These are phyloP conservation scores for Diphasiastrum complanatum DNA, from an alignment of 83 land plant species.

Conservation along the genomic window DNA sequence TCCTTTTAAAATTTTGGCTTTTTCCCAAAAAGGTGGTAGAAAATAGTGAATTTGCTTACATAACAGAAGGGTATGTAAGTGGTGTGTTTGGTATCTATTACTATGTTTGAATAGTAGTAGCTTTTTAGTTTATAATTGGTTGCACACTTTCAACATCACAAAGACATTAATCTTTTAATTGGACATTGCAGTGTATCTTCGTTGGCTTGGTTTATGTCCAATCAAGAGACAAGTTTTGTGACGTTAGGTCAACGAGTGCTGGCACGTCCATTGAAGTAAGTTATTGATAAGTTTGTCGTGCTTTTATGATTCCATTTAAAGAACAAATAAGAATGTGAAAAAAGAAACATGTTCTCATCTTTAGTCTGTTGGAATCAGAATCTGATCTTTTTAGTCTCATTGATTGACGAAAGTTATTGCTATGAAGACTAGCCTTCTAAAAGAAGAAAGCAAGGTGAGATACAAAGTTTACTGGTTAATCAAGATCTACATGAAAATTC, in stretches of 20 bases:
- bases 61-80: too few relatives aligned
- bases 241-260: conserved; percentile 37
- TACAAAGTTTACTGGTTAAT: too few relatives aligned
- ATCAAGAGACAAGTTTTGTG: conserved; percentile 39
- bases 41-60: too few relatives aligned
- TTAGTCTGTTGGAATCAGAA: too few relatives aligned
- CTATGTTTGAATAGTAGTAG: not conserved
- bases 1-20: not conserved
- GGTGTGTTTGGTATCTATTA: too few relatives aligned
- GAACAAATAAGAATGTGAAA: too few relatives aligned
- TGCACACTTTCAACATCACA: not conserved
- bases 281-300: not conserved
- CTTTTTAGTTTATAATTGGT: not conserved
- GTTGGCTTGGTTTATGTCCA: conserved; percentile 42
- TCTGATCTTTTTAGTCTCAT: too few relatives aligned
- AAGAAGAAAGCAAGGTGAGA: too few relatives aligned
- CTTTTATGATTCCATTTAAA: not conserved
- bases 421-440: too few relatives aligned
- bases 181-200: conserved; percentile 35
- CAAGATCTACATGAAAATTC: too few relatives aligned
- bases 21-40: not conserved
- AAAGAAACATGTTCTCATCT: too few relatives aligned
- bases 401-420: too few relatives aligned
- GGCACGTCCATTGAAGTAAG: conserved; percentile 33
- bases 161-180: not conserved